These are phyloP conservation scores for Colletotrichum chlorophyti DNA, from an alignment of 2,329 filamentous ascomycete species.

Conservation along the genomic window DNA sequence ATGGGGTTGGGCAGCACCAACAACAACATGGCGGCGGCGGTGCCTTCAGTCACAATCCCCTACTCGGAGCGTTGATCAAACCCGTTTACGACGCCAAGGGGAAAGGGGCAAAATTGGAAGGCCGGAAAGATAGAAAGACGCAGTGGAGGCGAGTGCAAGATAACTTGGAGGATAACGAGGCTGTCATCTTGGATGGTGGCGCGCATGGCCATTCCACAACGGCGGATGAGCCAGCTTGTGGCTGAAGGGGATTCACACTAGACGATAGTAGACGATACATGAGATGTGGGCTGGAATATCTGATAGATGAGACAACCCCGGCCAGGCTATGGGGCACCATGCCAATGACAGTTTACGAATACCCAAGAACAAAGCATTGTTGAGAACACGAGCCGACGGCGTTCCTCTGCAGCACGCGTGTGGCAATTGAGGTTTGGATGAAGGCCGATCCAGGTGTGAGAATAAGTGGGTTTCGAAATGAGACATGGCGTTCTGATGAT, in stretches of 20 bases:
- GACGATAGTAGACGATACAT: not conserved
- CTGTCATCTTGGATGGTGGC: slow-evolving; percentile 64
- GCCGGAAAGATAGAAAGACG: slow-evolving; percentile 49
- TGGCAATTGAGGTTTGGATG: not conserved
- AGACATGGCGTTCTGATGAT: not conserved
- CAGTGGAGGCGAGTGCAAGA: slow-evolving; percentile 68
- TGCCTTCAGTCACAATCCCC: slow-evolving; percentile 72
- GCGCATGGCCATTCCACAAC: slow-evolving; percentile 47
- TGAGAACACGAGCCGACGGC: not conserved
- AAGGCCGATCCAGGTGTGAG: too few relatives aligned
- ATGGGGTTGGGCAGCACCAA: slow-evolving; percentile 25
- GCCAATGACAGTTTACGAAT: not conserved
- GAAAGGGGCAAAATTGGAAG: slow-evolving; percentile 52
- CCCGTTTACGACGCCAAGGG: slow-evolving; percentile 65
- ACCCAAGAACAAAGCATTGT: slow-evolving; percentile 3
- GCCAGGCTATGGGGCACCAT: not conserved
- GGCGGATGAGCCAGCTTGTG: slow-evolving; percentile 48
- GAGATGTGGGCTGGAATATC: not conserved
- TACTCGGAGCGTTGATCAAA: slow-evolving; percentile 69
- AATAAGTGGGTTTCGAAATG: not conserved
- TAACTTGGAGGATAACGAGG: slow-evolving; percentile 64
- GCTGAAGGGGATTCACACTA: too few relatives aligned
- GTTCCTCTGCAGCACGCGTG: too few relatives aligned
- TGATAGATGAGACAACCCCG: slow-evolving; percentile 3
- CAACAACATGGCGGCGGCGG: slow-evolving; percentile 48